phyloP scores from a whole-genome alignment of 345 rosid species.

The rapeseed (Brassica napus) region DNA sequence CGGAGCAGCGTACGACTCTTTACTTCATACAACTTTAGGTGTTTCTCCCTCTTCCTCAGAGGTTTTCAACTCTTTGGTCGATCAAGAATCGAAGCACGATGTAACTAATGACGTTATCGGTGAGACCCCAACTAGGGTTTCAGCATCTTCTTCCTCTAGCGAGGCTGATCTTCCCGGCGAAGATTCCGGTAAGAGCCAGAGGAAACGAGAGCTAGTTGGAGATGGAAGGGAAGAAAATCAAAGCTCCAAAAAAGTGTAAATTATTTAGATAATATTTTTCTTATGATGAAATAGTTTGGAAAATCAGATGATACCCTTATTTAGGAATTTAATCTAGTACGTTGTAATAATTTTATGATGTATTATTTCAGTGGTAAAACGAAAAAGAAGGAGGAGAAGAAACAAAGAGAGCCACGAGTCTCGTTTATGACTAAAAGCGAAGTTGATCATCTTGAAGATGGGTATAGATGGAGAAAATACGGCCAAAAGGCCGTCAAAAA shows the following conservation, averaged over 20 bases:
- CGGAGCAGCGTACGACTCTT: slow-evolving; percentile 52
- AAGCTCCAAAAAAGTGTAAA: slow-evolving; percentile 57
- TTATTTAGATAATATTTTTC: not conserved
- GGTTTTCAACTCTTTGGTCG: slow-evolving; percentile 46
- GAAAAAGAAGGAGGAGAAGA: slow-evolving; percentile 60
- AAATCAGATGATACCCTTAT: not conserved
- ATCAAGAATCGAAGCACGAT: slow-evolving; percentile 40
- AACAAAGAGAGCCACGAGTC: slow-evolving; percentile 65
- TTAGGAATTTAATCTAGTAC: not conserved
- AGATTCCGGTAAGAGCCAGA: slow-evolving; percentile 51
- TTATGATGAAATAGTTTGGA: not conserved
- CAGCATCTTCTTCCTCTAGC: slow-evolving; percentile 61
- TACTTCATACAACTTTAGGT: slow-evolving; percentile 52
- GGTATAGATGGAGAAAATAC: slow-evolving; percentile 88
- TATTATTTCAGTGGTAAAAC: slow-evolving; percentile 46
- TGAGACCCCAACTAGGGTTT: slow-evolving; percentile 49
- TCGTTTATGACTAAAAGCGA: slow-evolving; percentile 89
- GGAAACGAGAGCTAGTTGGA: slow-evolving; percentile 39
- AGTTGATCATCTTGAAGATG: slow-evolving; percentile 86
- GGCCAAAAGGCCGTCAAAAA: slow-evolving; percentile 89
- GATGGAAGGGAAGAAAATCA: slow-evolving; percentile 48
- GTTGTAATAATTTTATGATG: not conserved
- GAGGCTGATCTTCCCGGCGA: slow-evolving; percentile 69
- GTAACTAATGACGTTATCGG: slow-evolving; percentile 25
- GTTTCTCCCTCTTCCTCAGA: slow-evolving; percentile 55